A percentile compares a stretch with the other conserved stretches of the same genome.
Evolutionary conservation across 2,329 filamentous ascomycete species (phyloP).

Genomic region (Neofusicoccum sp.): DNA sequence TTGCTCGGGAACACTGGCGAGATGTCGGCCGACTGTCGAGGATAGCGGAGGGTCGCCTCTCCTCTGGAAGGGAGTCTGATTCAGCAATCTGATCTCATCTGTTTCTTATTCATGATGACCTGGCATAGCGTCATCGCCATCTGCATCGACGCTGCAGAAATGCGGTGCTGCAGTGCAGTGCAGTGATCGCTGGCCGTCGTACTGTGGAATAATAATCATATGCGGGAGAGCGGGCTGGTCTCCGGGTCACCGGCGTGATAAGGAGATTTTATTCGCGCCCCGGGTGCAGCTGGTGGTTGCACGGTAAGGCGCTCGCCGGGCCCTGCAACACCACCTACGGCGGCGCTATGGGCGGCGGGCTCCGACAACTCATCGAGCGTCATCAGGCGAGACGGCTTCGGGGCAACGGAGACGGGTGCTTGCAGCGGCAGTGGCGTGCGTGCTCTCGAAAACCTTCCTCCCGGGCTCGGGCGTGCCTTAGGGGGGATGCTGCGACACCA

Average conservation of each 20-base stretch:
- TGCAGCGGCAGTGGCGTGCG: not conserved
- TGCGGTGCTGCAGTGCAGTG: not conserved
- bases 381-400: not conserved
- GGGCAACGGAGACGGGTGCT: not conserved
- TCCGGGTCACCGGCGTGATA: not conserved
- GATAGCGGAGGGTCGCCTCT: not conserved
- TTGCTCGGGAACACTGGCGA: not conserved
- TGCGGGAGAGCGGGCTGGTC: not conserved
- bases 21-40: not conserved
- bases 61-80: not conserved
- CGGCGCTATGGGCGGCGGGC: constrained; percentile 2
- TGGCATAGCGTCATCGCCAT: not conserved
- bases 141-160: not conserved
- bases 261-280: not conserved
- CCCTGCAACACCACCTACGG: not conserved
- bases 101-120: not conserved
- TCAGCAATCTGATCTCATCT: not conserved
- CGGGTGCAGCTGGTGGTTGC: not conserved
- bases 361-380: constrained; percentile 8
- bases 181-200: not conserved
- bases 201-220: not conserved
- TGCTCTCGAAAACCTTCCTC: not conserved
- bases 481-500: constrained; percentile 7
- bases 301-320: not conserved
- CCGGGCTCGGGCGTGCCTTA: not conserved